phyloP scores from a whole-genome alignment of 371 early-diverging fungal species.

The Mortierella sp. region DNA sequence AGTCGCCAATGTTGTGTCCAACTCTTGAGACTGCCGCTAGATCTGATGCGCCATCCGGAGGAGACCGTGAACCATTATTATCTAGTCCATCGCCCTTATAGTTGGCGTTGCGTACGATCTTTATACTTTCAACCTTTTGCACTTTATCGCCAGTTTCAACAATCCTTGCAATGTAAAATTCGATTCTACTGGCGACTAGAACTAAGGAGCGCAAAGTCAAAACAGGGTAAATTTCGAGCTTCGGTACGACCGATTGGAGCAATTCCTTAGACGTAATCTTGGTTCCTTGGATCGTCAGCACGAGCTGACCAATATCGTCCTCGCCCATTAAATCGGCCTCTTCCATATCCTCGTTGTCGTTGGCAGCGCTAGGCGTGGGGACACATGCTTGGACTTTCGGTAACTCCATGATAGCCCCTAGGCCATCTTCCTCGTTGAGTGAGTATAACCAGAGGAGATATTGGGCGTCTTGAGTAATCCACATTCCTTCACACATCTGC shows the following conservation, averaged over 20 bases:
- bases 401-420: conserved; percentile 39
- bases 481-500: conserved; percentile 30
- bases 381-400: conserved; percentile 18
- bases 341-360: conserved; percentile 13
- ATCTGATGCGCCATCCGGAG: not conserved
- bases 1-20: conserved; percentile 14
- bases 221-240: conserved; percentile 46
- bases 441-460: conserved; percentile 45
- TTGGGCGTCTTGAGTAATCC: conserved; percentile 37
- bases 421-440: conserved; percentile 43
- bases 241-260: conserved; percentile 22
- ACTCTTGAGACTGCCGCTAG: not conserved
- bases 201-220: conserved; percentile 37
- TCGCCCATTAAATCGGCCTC: conserved; percentile 38
- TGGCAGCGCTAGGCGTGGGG: not conserved
- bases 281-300: conserved; percentile 23
- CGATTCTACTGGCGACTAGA: conserved; percentile 20
- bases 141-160: conserved; percentile 50
- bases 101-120: conserved; percentile 25
- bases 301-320: conserved; percentile 32
- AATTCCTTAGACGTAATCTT: conserved; percentile 11
- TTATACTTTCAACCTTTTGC: conserved; percentile 17
- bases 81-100: conserved; percentile 3
- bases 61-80: not conserved
- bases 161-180: conserved; percentile 35